Evolutionary conservation across 1,284 basidiomycete genomes (phyloP), one percentile per base, ranked within the genome.

Genomic region (Microbotryum lychnidis-dioicae): DNA sequence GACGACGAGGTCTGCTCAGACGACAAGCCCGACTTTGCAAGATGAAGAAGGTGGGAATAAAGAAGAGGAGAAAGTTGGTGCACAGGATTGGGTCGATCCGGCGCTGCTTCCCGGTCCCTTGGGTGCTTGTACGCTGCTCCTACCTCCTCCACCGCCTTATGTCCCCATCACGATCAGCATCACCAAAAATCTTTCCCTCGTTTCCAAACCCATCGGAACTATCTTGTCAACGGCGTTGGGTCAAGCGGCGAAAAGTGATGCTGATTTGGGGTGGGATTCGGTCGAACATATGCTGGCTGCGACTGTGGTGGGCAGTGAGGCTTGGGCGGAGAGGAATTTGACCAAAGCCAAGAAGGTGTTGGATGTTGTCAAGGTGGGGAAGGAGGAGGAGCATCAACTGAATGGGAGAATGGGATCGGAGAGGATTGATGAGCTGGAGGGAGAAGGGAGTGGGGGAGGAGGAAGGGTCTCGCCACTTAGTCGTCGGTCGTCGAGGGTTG

Each of bases 91-190:
- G 20, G 31, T 48, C 18, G 65, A 67, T 31, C 58, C 57, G 2
- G 63, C 63, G 1, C 29, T 48, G 2, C 50, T 61, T 14, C 61
- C 66, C 6, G 65, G 65, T 5, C 60, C 63, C 0, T 37, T 58
- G 29, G 66, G 63, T 6, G 66, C 60, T 18, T 65, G 63, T 58
- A 67, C 66, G 7, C 20, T 67, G 27, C 23, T 55, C 53, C 58
- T 67, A 45, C 54, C 63, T 1, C 14, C 46, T 9, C 48, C 53
- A 7, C 51, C 60, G 10, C 63, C 51, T 8, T 42, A 50, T 31
- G 58, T 60, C n/a, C 66, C 66, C 50, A 57, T 67, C 49, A 47
- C 57, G 33, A 51, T 65, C 21, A 56, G 56, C 25, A 58, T 67
- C 45, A 42, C 56, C 14, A 58, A 45, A 21, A 45, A 60, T 51